Conservation (phyloP, 2,329 filamentous ascomycete genomes). For the Trichophyton mentagrophytes region DNA sequence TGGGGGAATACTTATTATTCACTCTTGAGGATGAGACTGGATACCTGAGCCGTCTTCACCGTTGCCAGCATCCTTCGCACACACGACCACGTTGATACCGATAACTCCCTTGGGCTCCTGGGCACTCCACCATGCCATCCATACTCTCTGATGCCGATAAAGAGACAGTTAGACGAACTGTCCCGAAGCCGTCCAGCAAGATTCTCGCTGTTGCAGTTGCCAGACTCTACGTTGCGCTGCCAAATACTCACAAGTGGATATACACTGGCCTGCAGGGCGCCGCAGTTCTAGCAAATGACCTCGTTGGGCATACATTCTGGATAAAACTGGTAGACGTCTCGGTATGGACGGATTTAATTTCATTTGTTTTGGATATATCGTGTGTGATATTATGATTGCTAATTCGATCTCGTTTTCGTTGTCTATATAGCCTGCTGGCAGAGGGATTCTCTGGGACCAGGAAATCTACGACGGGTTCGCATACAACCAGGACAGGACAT, state of each 20-base stretch:
- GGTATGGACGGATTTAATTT: constrained; percentile 40
- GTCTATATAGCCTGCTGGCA: constrained; percentile 49
- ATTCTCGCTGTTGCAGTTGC: constrained; percentile 92
- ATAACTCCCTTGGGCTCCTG: neutral
- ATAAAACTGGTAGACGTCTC: constrained; percentile 95
- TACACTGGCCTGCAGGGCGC: constrained; percentile 91
- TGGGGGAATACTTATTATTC: neutral
- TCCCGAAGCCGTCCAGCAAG: constrained; percentile 92
- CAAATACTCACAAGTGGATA: constrained; percentile 74
- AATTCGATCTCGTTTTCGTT: neutral
- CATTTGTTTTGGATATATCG: neutral
- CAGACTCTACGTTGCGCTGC: constrained; percentile 84
- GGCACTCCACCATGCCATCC: constrained; percentile 37
- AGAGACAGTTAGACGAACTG: constrained; percentile 85
- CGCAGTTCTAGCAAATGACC: constrained; percentile 78
- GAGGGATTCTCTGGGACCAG: constrained; percentile 91
- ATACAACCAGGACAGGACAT: constrained; percentile 94
- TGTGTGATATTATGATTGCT: neutral
- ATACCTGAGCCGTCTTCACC: neutral
- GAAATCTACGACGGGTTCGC: constrained; percentile 91
- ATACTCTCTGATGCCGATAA: constrained; percentile 87
- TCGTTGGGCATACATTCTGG: constrained; percentile 94
- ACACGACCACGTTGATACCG: neutral
- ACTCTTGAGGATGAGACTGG: neutral
- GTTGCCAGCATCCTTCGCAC: neutral